Base-by-base conservation (phyloP, 306 rosid genomes). In the Vachellia pachyceras region DNA sequence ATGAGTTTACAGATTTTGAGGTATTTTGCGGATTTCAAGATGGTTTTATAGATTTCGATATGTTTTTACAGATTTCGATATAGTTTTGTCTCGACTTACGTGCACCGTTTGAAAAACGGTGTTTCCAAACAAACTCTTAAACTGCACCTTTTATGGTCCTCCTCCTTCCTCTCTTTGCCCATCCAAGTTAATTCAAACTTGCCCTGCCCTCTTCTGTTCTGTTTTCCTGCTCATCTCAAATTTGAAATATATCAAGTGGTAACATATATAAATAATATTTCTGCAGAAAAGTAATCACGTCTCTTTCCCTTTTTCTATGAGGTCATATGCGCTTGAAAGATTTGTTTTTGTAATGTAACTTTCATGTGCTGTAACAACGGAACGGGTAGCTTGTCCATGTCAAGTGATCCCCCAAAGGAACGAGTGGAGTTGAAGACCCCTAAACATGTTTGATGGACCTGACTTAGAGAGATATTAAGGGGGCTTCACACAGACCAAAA, bases 361-460 rank as follows among this genome's bases (percentile, higher is more conserved):
- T 41, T 68, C 40, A 52, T 73, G 50, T 55, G 50, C 50, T 74
- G 67, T n/a, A 73, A 20, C 18, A 49, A 40, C n/a, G n/a, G n/a
- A n/a, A 40, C 52, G 37, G 50, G 68, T 55, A 6, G 78, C 49
- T 74, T 20, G 45, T 50, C 67, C 79, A 40, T 40, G 25, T 54
- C 80, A 73, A 23, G 20, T 54, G 37, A 54, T 73, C 33, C 37
- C 25, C 65, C 39, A 52, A 33, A 35, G 5, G 60, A 75, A 45
- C 45, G 58, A 25, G 70, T 81, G 42, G 54, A 81, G 52, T 69
- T 45, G 66, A 55, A 68, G 25, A 18, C 63, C 52, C 77, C 15
- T 2, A 47, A 22, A 35, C 60, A 46, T 33, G 64, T 17, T 68
- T 82, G 55, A 45, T 58, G 66, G 42, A 46, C 77, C 80, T 50